These are phyloP conservation scores for Apiotrichum sp. DNA, from an alignment of 1,284 basidiomycete genomes.

Conservation along the genomic window DNA sequence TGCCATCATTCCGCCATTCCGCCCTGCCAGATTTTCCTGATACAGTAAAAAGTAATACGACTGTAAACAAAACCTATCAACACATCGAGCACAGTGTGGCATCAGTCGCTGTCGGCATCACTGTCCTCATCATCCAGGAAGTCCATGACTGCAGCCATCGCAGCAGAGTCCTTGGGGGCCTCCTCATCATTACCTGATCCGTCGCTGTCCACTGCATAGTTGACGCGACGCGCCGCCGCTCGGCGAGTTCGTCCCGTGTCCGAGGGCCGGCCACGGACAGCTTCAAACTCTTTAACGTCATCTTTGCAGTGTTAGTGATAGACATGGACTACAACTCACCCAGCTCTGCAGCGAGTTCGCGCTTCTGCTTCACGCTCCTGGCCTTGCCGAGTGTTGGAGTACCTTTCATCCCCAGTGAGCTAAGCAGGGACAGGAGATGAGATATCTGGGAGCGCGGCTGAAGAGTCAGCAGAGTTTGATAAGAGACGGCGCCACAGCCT, in stretches of 20 bases:
- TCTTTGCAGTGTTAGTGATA: slow-evolving; percentile 25
- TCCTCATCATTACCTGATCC: neutral
- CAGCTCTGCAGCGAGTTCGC: slow-evolving; percentile 72
- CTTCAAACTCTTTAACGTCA: slow-evolving; percentile 47
- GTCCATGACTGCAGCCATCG: slow-evolving; percentile 16
- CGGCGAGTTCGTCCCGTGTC: slow-evolving; percentile 7
- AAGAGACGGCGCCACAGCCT: too few species aligned
- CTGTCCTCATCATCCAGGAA: slow-evolving; percentile 6
- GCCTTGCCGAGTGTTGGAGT: slow-evolving; percentile 73
- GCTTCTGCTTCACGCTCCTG: slow-evolving; percentile 59
- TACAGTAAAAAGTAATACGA: too few species aligned
- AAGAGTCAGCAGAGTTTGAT: neutral
- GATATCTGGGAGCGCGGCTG: slow-evolving; percentile 59
- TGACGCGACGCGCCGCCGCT: neutral
- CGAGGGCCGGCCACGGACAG: slow-evolving; percentile 30
- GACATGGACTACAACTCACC: slow-evolving; percentile 50
- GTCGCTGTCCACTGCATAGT: neutral
- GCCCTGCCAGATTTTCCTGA: too few species aligned
- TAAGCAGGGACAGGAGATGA: slow-evolving; percentile 59
- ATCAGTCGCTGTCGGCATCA: slow-evolving; percentile 12
- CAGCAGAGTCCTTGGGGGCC: slow-evolving; percentile 5
- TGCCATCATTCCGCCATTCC: too few species aligned
- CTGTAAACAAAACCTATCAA: too few species aligned
- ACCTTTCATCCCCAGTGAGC: slow-evolving; percentile 70
- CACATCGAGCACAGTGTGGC: too few species aligned